Evolutionary conservation across 257 asterid genomes (phyloP), one percentile per base, ranked within the genome.

Genomic region (Primulina tabacum): DNA sequence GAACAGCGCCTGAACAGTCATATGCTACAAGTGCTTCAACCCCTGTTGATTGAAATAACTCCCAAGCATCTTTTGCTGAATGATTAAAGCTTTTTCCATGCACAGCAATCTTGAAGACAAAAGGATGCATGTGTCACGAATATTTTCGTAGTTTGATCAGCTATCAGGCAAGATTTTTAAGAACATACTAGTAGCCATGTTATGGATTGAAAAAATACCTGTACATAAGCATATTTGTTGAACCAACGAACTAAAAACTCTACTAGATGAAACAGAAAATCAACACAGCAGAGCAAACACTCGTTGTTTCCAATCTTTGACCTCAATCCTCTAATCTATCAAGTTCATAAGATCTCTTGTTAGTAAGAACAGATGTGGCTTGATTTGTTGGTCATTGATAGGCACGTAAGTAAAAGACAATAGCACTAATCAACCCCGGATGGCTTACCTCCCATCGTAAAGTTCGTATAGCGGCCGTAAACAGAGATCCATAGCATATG

Each of bases 41-140:
- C 16, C 99, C 99, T 40, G 97, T 91, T 28, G 97, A 91, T 68
- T 94, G 97, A 82, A 94, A 89, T 78, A 91, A 65, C 84, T 94
- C 99, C 99, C 99, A 94, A 0, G 99, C 99, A 73, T 94, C 97
- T 86, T 90, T 89, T 7, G 99, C 99, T 16, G 99, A 94, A 76
- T 79, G 89, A 73, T 94, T 94, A 65, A 91, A 94, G 89, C 81
- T 91, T 84, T 91, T 94, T 37, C 99, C 99, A 77, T 88, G 83
- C 29, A 94, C 92, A 18, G 96, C 97, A 75, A 94, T 94, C 99
- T 94, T 83, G 62, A 67, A 34, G 35, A 60, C 52, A 78, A 7
- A 53, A 62, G n/a, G 56, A 56, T 53, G 60, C 26, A 29, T 61
- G 50, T 34, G 37, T 34, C 21, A 70, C 8, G 71, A 6, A 60